These are phyloP conservation scores for Amanita bisporigera DNA, from an alignment of 1,284 basidiomycete genomes.

Conservation along the genomic window DNA sequence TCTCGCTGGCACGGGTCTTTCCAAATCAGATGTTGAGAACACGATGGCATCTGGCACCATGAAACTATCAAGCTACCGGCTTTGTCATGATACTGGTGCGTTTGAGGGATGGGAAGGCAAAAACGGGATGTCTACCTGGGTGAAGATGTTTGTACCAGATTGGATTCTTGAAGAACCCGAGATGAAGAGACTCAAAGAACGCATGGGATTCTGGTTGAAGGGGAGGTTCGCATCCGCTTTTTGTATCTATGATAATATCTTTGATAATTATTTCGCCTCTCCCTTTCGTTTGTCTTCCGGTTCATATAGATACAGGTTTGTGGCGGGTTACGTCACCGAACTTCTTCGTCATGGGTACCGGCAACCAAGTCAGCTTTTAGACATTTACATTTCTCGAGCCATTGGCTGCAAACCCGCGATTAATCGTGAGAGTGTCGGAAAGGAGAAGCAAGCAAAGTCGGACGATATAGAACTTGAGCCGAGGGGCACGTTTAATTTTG, in stretches of 20 bases:
- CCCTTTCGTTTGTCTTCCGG: background rate
- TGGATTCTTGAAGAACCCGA: conserved; percentile 31
- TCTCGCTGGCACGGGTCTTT: conserved; percentile 50
- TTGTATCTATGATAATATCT: background rate
- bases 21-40: conserved; percentile 49
- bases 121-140: conserved; percentile 37
- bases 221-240: conserved; percentile 40
- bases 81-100: conserved; percentile 50
- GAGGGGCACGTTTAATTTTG: conserved; percentile 46
- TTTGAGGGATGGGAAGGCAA: conserved; percentile 37
- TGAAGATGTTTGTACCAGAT: conserved; percentile 45
- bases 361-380: conserved; percentile 44
- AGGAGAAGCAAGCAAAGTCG: conserved; percentile 33
- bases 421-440: conserved; percentile 33
- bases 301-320: conserved; percentile 46
- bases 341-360: conserved; percentile 44
- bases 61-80: conserved; percentile 49
- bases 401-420: conserved; percentile 47
- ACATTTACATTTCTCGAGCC: conserved; percentile 48
- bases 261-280: background rate
- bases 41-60: conserved; percentile 50
- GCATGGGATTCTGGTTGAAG: conserved; percentile 49
- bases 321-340: conserved; percentile 46
- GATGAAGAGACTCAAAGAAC: conserved; percentile 40
- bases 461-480: conserved; percentile 28